These are phyloP conservation scores for Orbilia quercus DNA, from an alignment of 2,329 filamentous ascomycete genomes.

Conservation along the genomic window DNA sequence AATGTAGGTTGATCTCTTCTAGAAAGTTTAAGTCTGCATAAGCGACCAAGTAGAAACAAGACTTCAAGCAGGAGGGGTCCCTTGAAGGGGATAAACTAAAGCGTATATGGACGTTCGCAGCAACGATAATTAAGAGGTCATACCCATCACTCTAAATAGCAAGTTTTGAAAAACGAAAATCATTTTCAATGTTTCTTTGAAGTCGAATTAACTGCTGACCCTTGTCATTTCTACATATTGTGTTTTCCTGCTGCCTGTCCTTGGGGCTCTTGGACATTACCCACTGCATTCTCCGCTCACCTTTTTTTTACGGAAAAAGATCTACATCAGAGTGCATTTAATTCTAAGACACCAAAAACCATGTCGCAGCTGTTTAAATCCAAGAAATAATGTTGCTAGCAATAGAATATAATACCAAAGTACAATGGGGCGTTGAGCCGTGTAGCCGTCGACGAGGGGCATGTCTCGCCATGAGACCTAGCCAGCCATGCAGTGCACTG, in stretches of 20 bases:
- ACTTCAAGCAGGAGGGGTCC: constrained; percentile 7
- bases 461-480: constrained; percentile 47
- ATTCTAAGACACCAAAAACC: constrained; percentile 35
- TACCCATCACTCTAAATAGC: background rate
- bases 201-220: too few relatives aligned
- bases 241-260: constrained; percentile 6
- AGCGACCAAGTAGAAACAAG: constrained; percentile 35
- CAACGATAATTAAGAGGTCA: constrained; percentile 9
- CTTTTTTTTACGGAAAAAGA: constrained; percentile 27
- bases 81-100: constrained; percentile 24
- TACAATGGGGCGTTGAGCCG: constrained; percentile 11
- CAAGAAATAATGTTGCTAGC: constrained; percentile 10
- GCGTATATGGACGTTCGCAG: constrained; percentile 32
- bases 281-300: constrained; percentile 22
- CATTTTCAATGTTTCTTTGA: background rate
- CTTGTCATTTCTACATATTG: too few relatives aligned
- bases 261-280: constrained; percentile 12
- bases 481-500: constrained; percentile 16
- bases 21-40: constrained; percentile 23
- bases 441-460: constrained; percentile 11
- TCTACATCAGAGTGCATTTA: constrained; percentile 29
- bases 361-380: constrained; percentile 43
- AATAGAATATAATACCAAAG: constrained; percentile 9
- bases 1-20: constrained; percentile 41
- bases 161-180: background rate